A percentile compares a stretch with the other conserved stretches of the same genome.
phyloP scores from a whole-genome alignment of 768 basidiomycete genomes.

The Rickenella mellea region DNA sequence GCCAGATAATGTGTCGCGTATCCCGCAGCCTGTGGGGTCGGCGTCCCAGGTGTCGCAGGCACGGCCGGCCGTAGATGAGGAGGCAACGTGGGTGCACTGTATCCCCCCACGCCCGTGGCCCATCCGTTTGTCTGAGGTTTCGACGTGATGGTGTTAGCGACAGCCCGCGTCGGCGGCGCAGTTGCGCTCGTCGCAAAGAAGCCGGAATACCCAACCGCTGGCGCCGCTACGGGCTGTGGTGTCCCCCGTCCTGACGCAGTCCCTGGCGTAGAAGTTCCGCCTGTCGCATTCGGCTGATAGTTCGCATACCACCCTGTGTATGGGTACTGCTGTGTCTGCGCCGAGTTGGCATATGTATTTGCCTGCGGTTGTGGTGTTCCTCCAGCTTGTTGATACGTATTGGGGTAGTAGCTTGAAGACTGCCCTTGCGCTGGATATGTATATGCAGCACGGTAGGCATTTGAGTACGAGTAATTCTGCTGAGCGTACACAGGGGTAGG shows the following conservation, averaged over 20 bases:
- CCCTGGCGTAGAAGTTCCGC: conserved; percentile 15
- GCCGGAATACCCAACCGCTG: conserved; percentile 22
- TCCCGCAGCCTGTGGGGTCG: background rate
- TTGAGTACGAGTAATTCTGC: conserved; percentile 15
- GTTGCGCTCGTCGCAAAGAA: conserved; percentile 27
- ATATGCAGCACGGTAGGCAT: conserved; percentile 16
- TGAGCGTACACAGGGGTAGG: conserved; percentile 20
- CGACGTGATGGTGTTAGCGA: conserved; percentile 44
- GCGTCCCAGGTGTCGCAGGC: background rate
- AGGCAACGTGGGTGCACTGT: conserved; percentile 28
- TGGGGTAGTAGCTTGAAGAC: conserved; percentile 20
- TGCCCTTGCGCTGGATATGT: conserved; percentile 29
- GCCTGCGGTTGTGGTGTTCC: conserved; percentile 11
- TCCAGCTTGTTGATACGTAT: conserved; percentile 19
- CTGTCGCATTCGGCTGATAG: conserved; percentile 25
- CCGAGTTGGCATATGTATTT: conserved; percentile 24
- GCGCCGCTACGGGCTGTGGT: conserved; percentile 28
- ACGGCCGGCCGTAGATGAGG: conserved; percentile 24
- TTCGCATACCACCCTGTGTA: conserved; percentile 32
- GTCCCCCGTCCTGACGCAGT: conserved; percentile 30
- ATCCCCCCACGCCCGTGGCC: conserved; percentile 12
- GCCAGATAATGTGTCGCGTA: background rate
- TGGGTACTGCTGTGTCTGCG: conserved; percentile 27
- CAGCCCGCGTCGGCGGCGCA: conserved; percentile 30
- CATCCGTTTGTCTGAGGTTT: conserved; percentile 14